A percentile compares a stretch with the other conserved stretches of the same genome.
Conservation (phyloP, 2,329 filamentous ascomycete species). For the Aspergillus sp. region DNA sequence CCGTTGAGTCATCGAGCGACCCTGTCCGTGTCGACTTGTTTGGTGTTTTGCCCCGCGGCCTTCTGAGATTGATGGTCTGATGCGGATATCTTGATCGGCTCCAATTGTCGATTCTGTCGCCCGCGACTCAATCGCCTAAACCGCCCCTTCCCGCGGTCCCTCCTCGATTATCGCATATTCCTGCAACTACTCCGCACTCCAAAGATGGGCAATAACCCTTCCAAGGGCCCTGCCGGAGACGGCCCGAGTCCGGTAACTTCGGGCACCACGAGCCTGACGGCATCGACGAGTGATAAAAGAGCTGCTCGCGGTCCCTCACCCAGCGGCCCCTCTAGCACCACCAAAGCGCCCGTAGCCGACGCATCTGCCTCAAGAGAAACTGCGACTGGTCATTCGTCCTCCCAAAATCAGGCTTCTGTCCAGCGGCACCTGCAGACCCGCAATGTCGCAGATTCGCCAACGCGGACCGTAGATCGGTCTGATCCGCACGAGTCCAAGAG, state of each 20-base stretch:
- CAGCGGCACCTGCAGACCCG: constrained; percentile 45
- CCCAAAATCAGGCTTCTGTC: constrained; percentile 34
- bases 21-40: background rate
- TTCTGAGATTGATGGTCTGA: constrained; percentile 19
- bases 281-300: constrained; percentile 35
- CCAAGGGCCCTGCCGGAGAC: constrained; percentile 41
- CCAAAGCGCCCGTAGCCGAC: constrained; percentile 44
- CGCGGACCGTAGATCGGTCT: constrained; percentile 24
- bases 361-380: constrained; percentile 45
- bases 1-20: background rate
- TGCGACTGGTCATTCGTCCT: constrained; percentile 40
- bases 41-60: constrained; percentile 13
- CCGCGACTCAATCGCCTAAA: constrained; percentile 6
- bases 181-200: constrained; percentile 18
- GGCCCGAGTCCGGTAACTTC: constrained; percentile 26
- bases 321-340: constrained; percentile 37
- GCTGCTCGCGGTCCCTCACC: constrained; percentile 43
- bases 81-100: constrained; percentile 24
- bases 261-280: constrained; percentile 26
- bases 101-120: background rate
- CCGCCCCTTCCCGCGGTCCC: constrained; percentile 1
- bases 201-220: constrained; percentile 51
- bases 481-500: constrained; percentile 25
- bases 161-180: constrained; percentile 5
- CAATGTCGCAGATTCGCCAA: constrained; percentile 33